These are phyloP conservation scores for Mangifera indica DNA, from an alignment of 345 rosid species.

Conservation along the genomic window DNA sequence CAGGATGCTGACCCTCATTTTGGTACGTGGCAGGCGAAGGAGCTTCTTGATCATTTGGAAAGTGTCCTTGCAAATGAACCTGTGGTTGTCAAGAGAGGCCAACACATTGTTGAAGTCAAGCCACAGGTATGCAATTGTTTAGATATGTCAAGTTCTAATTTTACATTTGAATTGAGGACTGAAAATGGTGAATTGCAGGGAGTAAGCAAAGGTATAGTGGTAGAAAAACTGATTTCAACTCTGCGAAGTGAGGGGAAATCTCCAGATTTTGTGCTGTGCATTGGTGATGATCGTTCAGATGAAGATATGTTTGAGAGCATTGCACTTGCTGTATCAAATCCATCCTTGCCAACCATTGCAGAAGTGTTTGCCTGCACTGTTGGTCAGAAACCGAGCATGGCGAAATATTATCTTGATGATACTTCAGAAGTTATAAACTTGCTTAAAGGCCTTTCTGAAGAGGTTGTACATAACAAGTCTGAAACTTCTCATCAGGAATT, in stretches of 20 bases:
- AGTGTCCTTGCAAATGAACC: slow-evolving; percentile 83
- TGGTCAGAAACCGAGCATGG: slow-evolving; percentile 91
- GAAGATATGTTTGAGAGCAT: slow-evolving; percentile 89
- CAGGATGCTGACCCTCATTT: slow-evolving; percentile 70
- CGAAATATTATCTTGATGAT: slow-evolving; percentile 76
- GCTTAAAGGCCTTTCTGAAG: slow-evolving; percentile 54
- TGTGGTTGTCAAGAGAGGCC: slow-evolving; percentile 81
- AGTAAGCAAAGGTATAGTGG: slow-evolving; percentile 71
- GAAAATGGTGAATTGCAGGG: slow-evolving; percentile 43
- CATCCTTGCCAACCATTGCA: slow-evolving; percentile 37
- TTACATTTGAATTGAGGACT: background rate
- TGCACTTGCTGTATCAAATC: slow-evolving; percentile 31
- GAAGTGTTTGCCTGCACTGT: slow-evolving; percentile 79
- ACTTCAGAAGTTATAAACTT: slow-evolving; percentile 51
- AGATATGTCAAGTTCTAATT: background rate
- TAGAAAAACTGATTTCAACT: slow-evolving; percentile 56
- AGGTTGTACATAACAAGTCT: slow-evolving; percentile 29
- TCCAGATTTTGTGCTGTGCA: slow-evolving; percentile 72
- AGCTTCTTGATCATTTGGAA: slow-evolving; percentile 85
- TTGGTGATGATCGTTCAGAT: slow-evolving; percentile 81
- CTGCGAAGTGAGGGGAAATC: slow-evolving; percentile 46
- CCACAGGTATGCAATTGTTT: slow-evolving; percentile 61
- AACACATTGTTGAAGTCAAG: slow-evolving; percentile 77
- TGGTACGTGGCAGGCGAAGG: slow-evolving; percentile 76
- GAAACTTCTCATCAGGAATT: background rate